A percentile compares a stretch with the other conserved stretches of the same genome.
Conservation (phyloP, 495 filamentous ascomycete species). For the Penicillium lividum region DNA sequence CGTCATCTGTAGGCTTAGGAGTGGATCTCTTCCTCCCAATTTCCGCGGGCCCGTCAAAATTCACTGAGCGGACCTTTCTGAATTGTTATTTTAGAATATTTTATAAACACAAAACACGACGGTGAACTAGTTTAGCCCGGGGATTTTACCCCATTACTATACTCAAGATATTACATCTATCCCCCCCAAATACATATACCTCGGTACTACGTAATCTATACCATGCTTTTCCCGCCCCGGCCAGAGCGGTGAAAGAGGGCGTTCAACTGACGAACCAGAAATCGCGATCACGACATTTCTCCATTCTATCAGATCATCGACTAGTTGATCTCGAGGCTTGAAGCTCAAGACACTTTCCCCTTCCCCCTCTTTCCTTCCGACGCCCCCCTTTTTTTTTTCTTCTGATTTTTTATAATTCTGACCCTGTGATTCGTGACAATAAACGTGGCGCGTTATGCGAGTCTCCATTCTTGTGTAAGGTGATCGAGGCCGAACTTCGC, state of each 20-base stretch:
- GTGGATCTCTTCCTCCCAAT: not conserved
- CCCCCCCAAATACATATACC: not conserved
- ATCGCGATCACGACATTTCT: slow-evolving; percentile 52
- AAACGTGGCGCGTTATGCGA: slow-evolving; percentile 38
- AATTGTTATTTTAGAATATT: not conserved
- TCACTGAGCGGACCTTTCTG: not conserved
- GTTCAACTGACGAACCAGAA: slow-evolving; percentile 32
- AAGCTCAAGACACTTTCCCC: not conserved
- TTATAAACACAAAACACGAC: too few relatives aligned
- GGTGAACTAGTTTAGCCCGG: too few relatives aligned
- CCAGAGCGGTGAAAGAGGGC: slow-evolving; percentile 5
- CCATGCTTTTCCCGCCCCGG: not conserved
- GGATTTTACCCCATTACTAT: too few relatives aligned
- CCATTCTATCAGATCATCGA: slow-evolving; percentile 53
- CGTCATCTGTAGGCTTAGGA: slow-evolving; percentile 16
- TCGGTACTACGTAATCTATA: not conserved
- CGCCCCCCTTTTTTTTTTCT: slow-evolving; percentile 12
- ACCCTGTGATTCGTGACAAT: slow-evolving; percentile 3
- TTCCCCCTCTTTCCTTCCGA: slow-evolving; percentile 3
- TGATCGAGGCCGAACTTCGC: slow-evolving; percentile 8
- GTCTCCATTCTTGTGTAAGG: slow-evolving; percentile 4
- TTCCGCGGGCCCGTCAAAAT: not conserved
- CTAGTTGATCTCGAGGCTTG: slow-evolving; percentile 29
- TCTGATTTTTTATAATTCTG: slow-evolving; percentile 3
- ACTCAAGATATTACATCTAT: not conserved